Conservation (phyloP, 768 basidiomycete species). For the Naganishia kalamii region DNA sequence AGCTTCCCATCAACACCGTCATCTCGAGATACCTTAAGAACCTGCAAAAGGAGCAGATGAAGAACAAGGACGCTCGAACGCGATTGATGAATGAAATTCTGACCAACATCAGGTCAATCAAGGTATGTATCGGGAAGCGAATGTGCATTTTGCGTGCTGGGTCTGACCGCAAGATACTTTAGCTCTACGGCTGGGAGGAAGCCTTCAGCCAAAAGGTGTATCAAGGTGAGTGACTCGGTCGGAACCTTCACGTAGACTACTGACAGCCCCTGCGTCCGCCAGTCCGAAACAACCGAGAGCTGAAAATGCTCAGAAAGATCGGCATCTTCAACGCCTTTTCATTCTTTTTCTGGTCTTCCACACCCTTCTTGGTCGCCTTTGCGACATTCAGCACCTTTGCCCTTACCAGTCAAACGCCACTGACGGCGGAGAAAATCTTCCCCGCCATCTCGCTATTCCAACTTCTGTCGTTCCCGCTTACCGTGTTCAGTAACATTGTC, state of each 20-base stretch:
- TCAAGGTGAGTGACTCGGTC: conserved; percentile 40
- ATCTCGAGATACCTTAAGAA: conserved; percentile 39
- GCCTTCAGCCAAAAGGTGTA: conserved; percentile 74
- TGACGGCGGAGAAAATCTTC: conserved; percentile 89
- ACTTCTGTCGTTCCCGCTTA: conserved; percentile 42
- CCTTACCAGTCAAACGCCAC: conserved; percentile 51
- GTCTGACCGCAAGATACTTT: too few species aligned
- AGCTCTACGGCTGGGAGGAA: conserved; percentile 81
- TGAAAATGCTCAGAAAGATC: conserved; percentile 75
- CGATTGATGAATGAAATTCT: conserved; percentile 85
- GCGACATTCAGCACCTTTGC: conserved; percentile 48
- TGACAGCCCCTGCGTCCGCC: too few species aligned
- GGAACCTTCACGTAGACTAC: too few species aligned
- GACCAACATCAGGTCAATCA: conserved; percentile 72
- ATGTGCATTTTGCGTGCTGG: conserved; percentile 47
- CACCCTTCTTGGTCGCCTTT: conserved; percentile 45
- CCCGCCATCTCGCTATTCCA: conserved; percentile 70
- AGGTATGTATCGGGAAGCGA: not conserved
- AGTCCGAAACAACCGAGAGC: conserved; percentile 65
- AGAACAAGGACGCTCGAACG: conserved; percentile 62
- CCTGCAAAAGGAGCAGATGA: conserved; percentile 87
- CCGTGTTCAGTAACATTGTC: conserved; percentile 47
- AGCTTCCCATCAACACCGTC: conserved; percentile 38
- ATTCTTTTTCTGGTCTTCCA: conserved; percentile 44
- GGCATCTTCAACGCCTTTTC: conserved; percentile 61